Base-by-base conservation (phyloP, 306 rosid genomes). In the Quercus robur region DNA sequence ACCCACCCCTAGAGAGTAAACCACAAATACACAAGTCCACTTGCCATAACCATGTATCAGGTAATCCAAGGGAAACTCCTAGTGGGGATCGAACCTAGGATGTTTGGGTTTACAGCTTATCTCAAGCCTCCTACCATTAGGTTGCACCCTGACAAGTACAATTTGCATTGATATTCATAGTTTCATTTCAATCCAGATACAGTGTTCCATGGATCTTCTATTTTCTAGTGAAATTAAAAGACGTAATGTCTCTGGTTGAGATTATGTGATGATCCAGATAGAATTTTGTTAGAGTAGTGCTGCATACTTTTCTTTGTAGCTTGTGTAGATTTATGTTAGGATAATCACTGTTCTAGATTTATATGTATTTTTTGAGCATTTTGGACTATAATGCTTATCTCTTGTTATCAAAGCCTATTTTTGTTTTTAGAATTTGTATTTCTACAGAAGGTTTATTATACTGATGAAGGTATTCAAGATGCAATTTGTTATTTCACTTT, bases 401-500 rank as follows among this genome's bases (percentile, higher is more conserved):
- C 44, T 33, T 56, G 12, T 5, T 54, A 77, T 69, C 70, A 26
- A 67, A 67, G 46, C 12, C 78, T 19, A 21, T 76, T 64, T 33
- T 33, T 19, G 67, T 56, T 11, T 46, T 70, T 11, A 59, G 46
- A n/a, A 25, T 70, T 25, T 17, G 55, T 44, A 23, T 41, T 63
- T 56, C 8, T 58, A 49, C 38, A 11, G 0, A 26, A n/a, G 41
- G 71, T 8, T 8, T 41, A 41, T 41, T 71, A 67, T 68, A 56
- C 80, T 55, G 67, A 75, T 35, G 17, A 70, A 71, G 68, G 74
- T 74, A 71, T 73, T 86, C 4, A 57, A 21, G 77, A 23, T 80
- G 70, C 80, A 19, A 69, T 28, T 41, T 75, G 72, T 78, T 72
- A 67, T 61, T 73, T 55, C 9, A 15, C 63, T 57, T 46, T 61